Percentiles rank a stretch among this genome's conserved stretches.
These are phyloP conservation scores for Backusella sp. DNA, from an alignment of 192 early-diverging fungal genomes.

Conservation along the genomic window DNA sequence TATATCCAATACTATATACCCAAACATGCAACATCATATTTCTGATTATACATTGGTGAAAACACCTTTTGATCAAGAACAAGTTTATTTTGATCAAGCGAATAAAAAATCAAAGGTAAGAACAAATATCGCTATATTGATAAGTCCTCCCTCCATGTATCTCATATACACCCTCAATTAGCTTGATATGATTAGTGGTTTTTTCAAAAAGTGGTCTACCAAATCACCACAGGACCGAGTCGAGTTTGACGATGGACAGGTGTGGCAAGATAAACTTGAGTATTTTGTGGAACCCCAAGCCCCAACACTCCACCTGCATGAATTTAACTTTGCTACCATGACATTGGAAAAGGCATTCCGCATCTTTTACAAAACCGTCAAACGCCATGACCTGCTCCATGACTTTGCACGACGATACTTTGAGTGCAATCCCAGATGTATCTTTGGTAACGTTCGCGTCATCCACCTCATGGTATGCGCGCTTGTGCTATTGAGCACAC, in stretches of 20 bases:
- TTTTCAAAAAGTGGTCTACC: neutral
- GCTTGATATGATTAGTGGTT: neutral
- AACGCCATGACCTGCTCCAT: slow-evolving; percentile 86
- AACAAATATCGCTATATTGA: neutral
- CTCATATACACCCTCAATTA: neutral
- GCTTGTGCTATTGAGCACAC: slow-evolving; percentile 82
- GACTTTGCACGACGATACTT: slow-evolving; percentile 82
- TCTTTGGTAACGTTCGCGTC: slow-evolving; percentile 49
- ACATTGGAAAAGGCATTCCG: slow-evolving; percentile 30
- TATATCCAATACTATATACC: neutral
- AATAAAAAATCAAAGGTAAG: slow-evolving; percentile 3
- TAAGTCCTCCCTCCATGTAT: neutral
- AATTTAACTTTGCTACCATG: slow-evolving; percentile 24
- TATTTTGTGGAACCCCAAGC: neutral
- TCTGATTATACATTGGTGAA: neutral
- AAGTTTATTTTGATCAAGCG: neutral
- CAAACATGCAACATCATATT: neutral
- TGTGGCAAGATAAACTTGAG: neutral
- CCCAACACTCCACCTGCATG: slow-evolving; percentile 2
- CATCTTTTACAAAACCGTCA: slow-evolving; percentile 69
- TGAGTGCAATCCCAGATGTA: slow-evolving; percentile 73
- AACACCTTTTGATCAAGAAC: neutral
- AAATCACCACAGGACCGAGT: neutral
- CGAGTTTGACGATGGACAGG: neutral
- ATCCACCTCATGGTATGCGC: slow-evolving; percentile 87